Evolutionary conservation across 2,329 filamentous ascomycete genomes (phyloP).

Genomic region (Sclerotinia glacialis): DNA sequence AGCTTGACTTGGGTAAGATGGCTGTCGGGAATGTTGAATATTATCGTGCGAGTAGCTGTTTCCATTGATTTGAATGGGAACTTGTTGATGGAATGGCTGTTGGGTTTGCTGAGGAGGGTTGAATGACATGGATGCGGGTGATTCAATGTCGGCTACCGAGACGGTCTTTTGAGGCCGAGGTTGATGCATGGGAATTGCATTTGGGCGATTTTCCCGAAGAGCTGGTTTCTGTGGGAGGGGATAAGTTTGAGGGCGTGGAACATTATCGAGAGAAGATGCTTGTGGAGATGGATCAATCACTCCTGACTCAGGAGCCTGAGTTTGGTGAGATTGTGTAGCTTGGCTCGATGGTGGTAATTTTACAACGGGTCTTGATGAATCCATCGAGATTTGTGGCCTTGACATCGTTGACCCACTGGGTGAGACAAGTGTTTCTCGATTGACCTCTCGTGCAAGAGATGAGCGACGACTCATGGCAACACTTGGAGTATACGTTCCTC

Average conservation of each 20-base stretch:
- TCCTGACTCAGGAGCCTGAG: constrained; percentile 39
- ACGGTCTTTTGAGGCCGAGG: constrained; percentile 92
- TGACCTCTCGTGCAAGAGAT: constrained; percentile 66
- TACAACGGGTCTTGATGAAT: constrained; percentile 69
- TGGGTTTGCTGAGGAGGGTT: constrained; percentile 64
- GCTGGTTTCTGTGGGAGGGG: constrained; percentile 57
- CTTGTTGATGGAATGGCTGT: constrained; percentile 90
- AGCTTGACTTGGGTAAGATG: constrained; percentile 67
- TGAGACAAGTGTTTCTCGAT: constrained; percentile 73
- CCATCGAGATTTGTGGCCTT: constrained; percentile 59
- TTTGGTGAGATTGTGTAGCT: constrained; percentile 31
- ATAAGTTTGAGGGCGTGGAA: constrained; percentile 51
- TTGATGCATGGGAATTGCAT: constrained; percentile 76
- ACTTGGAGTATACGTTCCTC: constrained; percentile 82
- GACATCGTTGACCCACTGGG: constrained; percentile 77
- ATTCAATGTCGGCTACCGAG: constrained; percentile 89
- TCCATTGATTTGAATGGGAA: constrained; percentile 70
- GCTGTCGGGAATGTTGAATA: constrained; percentile 60
- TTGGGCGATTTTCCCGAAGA: constrained; percentile 55
- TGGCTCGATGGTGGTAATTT: constrained; percentile 65
- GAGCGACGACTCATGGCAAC: constrained; percentile 85
- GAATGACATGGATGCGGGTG: constrained; percentile 58
- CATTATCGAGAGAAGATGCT: constrained; percentile 44
- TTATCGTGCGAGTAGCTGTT: constrained; percentile 53
- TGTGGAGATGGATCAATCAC: constrained; percentile 29